phyloP scores from a whole-genome alignment of 2,329 filamentous ascomycete genomes.

The Penicillium brasilianum region DNA sequence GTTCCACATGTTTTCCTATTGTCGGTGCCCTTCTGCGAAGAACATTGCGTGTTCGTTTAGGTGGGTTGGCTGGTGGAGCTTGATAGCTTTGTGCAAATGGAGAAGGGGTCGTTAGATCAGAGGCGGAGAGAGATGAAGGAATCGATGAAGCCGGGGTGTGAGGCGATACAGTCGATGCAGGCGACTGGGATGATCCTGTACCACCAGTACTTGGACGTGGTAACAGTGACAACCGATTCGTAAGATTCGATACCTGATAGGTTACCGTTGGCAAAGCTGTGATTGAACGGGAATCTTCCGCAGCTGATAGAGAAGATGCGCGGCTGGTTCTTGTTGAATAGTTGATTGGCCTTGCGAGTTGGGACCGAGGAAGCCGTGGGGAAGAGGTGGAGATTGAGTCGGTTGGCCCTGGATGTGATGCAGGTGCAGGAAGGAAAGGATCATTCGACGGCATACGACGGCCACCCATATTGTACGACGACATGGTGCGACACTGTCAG shows the following conservation, averaged over 20 bases:
- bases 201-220: slow-evolving; percentile 36
- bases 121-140: slow-evolving; percentile 20
- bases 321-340: slow-evolving; percentile 30
- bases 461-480: slow-evolving; percentile 42
- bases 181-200: slow-evolving; percentile 24
- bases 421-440: slow-evolving; percentile 31
- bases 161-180: slow-evolving; percentile 20
- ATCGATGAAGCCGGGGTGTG: slow-evolving; percentile 19
- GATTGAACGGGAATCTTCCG: slow-evolving; percentile 30
- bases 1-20: slow-evolving; percentile 43
- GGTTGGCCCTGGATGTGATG: slow-evolving; percentile 31
- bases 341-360: slow-evolving; percentile 34
- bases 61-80: slow-evolving; percentile 26
- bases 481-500: slow-evolving; percentile 41
- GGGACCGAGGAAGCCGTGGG: slow-evolving; percentile 32
- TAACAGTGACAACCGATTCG: slow-evolving; percentile 37
- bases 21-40: slow-evolving; percentile 50
- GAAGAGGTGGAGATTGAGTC: slow-evolving; percentile 25
- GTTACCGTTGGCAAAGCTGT: slow-evolving; percentile 28
- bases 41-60: slow-evolving; percentile 44
- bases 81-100: slow-evolving; percentile 21
- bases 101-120: slow-evolving; percentile 23
- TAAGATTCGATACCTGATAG: slow-evolving; percentile 28
- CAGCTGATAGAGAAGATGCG: slow-evolving; percentile 37
- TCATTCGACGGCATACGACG: slow-evolving; percentile 38